Conservation (phyloP, 192 early-diverging fungal genomes). For the Podila epigama region DNA sequence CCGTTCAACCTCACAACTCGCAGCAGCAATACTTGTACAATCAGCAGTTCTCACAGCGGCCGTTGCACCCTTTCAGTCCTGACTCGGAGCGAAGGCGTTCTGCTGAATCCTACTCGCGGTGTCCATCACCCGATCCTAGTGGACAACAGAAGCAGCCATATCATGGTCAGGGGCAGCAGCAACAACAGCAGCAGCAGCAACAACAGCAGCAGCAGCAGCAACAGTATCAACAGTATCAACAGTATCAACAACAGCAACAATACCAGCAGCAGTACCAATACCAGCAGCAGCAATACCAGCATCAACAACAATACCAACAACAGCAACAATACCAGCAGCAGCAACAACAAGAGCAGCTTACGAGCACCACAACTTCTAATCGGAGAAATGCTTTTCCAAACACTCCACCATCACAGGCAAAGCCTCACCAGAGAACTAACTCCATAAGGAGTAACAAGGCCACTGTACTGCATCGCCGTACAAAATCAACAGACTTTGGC, state of each 20-base stretch:
- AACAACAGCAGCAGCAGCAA: constrained; percentile 1
- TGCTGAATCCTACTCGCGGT: not conserved
- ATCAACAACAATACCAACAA: not conserved
- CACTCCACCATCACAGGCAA: constrained; percentile 8
- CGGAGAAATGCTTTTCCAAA: not conserved
- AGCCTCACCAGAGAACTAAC: constrained; percentile 26
- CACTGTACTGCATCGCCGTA: constrained; percentile 29
- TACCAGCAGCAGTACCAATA: not conserved
- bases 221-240: constrained; percentile 4
- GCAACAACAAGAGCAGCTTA: not conserved
- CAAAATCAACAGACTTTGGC: constrained; percentile 40
- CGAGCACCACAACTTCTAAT: not conserved
- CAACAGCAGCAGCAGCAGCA: constrained; percentile 2
- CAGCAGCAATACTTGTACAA: too few species aligned
- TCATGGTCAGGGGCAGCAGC: not conserved
- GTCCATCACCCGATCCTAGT: not conserved
- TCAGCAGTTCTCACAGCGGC: not conserved
- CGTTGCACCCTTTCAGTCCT: not conserved
- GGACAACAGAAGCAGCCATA: too few species aligned
- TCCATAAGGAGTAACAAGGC: constrained; percentile 24
- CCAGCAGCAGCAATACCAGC: constrained; percentile 4
- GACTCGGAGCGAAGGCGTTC: not conserved
- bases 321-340: not conserved
- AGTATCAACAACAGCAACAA: constrained; percentile 7
- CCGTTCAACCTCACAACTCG: not conserved